phyloP scores from a whole-genome alignment of 768 basidiomycete species.

The Lanmaoa rubissima region DNA sequence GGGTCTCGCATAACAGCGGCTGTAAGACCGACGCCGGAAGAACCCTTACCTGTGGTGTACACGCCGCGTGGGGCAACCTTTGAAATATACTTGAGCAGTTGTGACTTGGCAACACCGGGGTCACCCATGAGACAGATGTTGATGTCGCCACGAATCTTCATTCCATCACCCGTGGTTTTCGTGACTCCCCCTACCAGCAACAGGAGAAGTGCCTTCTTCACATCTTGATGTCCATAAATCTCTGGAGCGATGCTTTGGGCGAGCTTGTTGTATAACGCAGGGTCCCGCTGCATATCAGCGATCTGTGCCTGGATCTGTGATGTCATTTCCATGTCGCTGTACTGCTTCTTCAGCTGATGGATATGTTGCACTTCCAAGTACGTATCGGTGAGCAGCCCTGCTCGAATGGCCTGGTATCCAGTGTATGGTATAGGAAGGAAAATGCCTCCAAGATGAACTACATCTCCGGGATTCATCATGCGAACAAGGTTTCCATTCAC shows the following conservation, averaged over 20 bases:
- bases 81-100: conserved; percentile 95
- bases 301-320: conserved; percentile 76
- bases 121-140: conserved; percentile 99
- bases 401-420: conserved; percentile 94
- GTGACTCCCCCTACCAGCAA: conserved; percentile 95
- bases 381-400: conserved; percentile 95
- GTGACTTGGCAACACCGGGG: conserved; percentile 98
- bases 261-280: conserved; percentile 81
- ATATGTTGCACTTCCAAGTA: conserved; percentile 92
- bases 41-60: conserved; percentile 98
- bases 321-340: conserved; percentile 90
- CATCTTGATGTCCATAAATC: conserved; percentile 96
- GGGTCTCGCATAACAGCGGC: conserved; percentile 99
- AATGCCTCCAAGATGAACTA: conserved; percentile 92
- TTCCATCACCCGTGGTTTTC: conserved; percentile 92
- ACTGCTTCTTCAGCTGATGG: conserved; percentile 96
- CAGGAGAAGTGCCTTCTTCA: conserved; percentile 93
- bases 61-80: conserved; percentile 97
- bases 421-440: conserved; percentile 98
- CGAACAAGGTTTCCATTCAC: conserved; percentile 88
- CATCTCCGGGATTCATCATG: conserved; percentile 91
- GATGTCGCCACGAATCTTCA: conserved; percentile 98
- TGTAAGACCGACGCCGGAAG: conserved; percentile 97
- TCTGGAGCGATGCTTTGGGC: conserved; percentile 96
- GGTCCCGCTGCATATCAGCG: conserved; percentile 65